Evolutionary conservation across 805 yeast species (phyloP), one percentile per base, ranked within the genome.

Genomic region (Pichia nakasei): DNA sequence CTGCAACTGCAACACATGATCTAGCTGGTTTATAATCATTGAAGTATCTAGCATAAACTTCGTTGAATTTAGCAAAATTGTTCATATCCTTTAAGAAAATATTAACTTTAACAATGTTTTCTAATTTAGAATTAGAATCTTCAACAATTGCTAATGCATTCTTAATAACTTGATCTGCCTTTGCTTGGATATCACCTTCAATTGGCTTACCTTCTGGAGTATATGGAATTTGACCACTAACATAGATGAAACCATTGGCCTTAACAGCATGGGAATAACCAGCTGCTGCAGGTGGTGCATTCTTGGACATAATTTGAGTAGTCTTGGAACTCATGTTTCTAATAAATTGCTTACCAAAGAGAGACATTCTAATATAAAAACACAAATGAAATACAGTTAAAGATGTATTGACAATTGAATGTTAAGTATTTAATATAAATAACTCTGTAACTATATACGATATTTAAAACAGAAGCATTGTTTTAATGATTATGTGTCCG

Each of bases 251-350:
- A 48, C 95, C 87, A 64, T 85, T 86, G 56, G 80, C 95, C 69
- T 85, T 88, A 64, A 89, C 77, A 39, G 97, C 98, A 67, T 93
- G 98, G 24, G 96, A 86, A 66, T 91, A 91, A 13, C 96, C 79
- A 33, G 96, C 97, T 35, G 96, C 96, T 48, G 97, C 96, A 47
- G 95, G 88, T 53, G 98, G 97, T 32, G 97, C 96, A 53, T 70
- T 70, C 50, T 78, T 70, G 42, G 95, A 78, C 55, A 74, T 71
- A 47, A 86, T 67, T 45, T 72, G 66, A 36, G 67, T 63, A 40
- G 67, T 53, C 40, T 52, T 52, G 24, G 68, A 52, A 36, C 64
- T 55, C 66, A 63, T 61, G 55, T 46, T 48, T 45, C 49, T 52
- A 22, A 32, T 46, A 32, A 48, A 48, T 39, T 47, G 50, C 45